Evolutionary conservation across 2,329 filamentous ascomycete genomes (phyloP), one percentile per base, ranked within the genome.

Genomic region (Didymella keratinophila): DNA sequence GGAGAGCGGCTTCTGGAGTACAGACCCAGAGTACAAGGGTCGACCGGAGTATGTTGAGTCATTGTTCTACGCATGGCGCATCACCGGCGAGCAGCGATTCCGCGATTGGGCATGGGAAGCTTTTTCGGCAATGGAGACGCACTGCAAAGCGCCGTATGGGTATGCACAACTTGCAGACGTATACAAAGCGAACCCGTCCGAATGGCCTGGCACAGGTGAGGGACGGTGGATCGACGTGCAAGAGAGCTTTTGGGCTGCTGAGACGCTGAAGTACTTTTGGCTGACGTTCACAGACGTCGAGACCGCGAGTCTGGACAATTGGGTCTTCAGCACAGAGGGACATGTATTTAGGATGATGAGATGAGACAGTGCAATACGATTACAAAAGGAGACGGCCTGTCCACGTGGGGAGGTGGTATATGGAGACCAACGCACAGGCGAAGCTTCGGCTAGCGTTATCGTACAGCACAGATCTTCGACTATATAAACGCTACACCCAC

Each of bases 281-380:
- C 60, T 79, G n/a, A 74, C 75, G 2, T 79, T 79, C 61, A 60
- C 66, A 3, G 71, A 77, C 52, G 70, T 68, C 5, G 67, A 75
- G 5, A 71, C 72, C 2, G 75, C 68, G 58, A 78, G 69, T 61
- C 61, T 79, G 62, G 76, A 79, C 67, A 67, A 67, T 7, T 79
- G 77, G 77, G 77, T 79, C 20, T 80, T 80, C 64, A 81, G 75
- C 59, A 81, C 78, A 5, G 79, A 79, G 64, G 78, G 73, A 8
- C 76, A 78, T 73, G 59, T 69, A 6, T 78, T 79, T 32, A 66
- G 76, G 47, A 77, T 78, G 69, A 78, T 76, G 44, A 62, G 74
- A 46, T 75, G 63, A 71, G 37, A 11, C 11, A 14, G 23, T 18
- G 30, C 8, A 37, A 50, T 58, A 23, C 46, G 37, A 58, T 6